Evolutionary conservation across 2,329 filamentous ascomycete species (phyloP).

Genomic region (Ophiostoma novo-ulmi): DNA sequence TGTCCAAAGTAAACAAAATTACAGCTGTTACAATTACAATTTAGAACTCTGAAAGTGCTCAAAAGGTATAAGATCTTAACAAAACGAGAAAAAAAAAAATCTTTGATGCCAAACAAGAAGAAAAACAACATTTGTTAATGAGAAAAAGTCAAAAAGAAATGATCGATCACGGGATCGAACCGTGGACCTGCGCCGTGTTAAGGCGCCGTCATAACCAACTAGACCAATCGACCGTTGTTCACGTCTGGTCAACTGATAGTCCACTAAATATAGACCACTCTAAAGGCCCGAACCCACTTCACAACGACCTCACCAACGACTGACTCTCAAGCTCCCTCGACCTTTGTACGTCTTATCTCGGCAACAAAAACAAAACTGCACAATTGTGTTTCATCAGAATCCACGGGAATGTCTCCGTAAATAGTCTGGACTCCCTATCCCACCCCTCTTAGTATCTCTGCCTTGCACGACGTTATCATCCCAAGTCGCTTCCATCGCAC

Average conservation of each 20-base stretch:
- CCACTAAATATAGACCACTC: not conserved
- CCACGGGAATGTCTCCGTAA: too few species aligned
- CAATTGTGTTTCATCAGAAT: too few species aligned
- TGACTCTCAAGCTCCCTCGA: too few species aligned
- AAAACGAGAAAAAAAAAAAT: not conserved
- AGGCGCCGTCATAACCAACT: constrained; percentile 26
- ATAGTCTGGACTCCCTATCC: too few species aligned
- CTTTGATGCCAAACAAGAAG: not conserved
- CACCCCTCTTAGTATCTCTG: too few species aligned
- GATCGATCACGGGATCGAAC: constrained; percentile 25
- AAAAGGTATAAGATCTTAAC: not conserved
- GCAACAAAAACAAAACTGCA: too few species aligned
- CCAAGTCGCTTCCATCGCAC: not conserved
- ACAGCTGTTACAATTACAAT: not conserved
- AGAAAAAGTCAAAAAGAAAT: constrained; percentile 13
- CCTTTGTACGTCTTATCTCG: too few species aligned
- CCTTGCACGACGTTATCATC: not conserved
- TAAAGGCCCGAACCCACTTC: too few species aligned
- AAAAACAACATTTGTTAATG: not conserved
- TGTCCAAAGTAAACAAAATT: not conserved
- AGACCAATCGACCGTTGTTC: constrained; percentile 21
- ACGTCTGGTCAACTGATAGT: not conserved
- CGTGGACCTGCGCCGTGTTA: constrained; percentile 26
- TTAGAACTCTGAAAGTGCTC: not conserved
- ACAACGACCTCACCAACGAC: not conserved